Evolutionary conservation across 2,329 filamentous ascomycete genomes (phyloP).

Genomic region (Helotiales sp.): DNA sequence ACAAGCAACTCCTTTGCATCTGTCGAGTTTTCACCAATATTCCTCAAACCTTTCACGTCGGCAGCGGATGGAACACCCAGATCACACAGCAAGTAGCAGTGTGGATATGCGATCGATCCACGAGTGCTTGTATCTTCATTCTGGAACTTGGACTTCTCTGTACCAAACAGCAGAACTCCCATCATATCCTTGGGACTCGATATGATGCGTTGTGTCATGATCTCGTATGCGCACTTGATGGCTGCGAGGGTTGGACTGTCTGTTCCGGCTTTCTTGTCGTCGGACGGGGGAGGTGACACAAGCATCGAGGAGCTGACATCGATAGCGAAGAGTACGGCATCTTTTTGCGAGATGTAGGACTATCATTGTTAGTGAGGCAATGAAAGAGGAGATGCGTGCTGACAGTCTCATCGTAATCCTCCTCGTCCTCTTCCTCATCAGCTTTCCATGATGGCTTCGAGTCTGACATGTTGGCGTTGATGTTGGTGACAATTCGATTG

Average conservation of each 20-base stretch:
- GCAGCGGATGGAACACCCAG: conserved; percentile 85
- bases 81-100: conserved; percentile 91
- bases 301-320: conserved; percentile 92
- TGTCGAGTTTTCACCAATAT: conserved; percentile 78
- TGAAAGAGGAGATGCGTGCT: background rate
- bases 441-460: conserved; percentile 28
- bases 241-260: conserved; percentile 83
- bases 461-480: background rate
- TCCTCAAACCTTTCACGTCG: conserved; percentile 81
- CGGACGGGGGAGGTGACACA: conserved; percentile 62
- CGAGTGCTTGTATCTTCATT: conserved; percentile 64
- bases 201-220: conserved; percentile 99
- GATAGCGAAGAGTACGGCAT: conserved; percentile 97
- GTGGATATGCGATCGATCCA: conserved; percentile 72
- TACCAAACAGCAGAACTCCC: conserved; percentile 90
- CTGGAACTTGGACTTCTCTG: conserved; percentile 80
- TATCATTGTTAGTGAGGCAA: conserved; percentile 43
- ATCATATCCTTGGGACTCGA: conserved; percentile 97
- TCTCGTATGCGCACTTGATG: conserved; percentile 88
- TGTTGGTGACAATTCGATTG: background rate
- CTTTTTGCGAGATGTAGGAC: conserved; percentile 91
- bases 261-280: conserved; percentile 75
- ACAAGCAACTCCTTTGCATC: conserved; percentile 71
- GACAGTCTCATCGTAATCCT: conserved; percentile 70
- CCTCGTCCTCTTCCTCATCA: conserved; percentile 72